phyloP scores from a whole-genome alignment of 2,329 filamentous ascomycete species.

The Xylaria multiplex region DNA sequence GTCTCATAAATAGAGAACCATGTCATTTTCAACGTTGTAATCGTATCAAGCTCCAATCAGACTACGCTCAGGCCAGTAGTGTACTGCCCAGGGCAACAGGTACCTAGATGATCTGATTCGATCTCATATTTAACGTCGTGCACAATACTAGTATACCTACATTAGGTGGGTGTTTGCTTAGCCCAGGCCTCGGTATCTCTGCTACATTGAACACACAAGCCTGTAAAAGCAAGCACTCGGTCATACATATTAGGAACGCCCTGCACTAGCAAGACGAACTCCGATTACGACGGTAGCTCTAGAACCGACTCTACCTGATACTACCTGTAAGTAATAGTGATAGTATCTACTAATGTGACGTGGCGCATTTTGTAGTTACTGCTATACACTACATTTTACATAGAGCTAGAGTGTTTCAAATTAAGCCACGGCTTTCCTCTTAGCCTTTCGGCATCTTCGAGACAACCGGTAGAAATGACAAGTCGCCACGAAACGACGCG shows the following conservation, averaged over 20 bases:
- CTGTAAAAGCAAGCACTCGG: background rate
- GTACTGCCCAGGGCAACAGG: too few species aligned
- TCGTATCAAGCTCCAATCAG: background rate
- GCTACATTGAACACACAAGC: background rate
- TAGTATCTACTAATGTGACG: background rate
- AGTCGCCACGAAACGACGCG: slow-evolving; percentile 1
- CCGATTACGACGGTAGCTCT: background rate
- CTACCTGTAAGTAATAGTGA: too few species aligned
- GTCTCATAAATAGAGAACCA: too few species aligned
- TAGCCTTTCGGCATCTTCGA: slow-evolving; percentile 6
- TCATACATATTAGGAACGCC: background rate
- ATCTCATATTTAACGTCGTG: too few species aligned
- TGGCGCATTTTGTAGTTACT: slow-evolving; percentile 1
- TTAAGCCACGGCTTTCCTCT: background rate
- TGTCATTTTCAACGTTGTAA: too few species aligned
- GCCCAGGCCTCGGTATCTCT: too few species aligned
- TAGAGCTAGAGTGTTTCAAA: slow-evolving; percentile 20
- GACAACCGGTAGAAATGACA: slow-evolving; percentile 2
- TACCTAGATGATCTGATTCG: too few species aligned
- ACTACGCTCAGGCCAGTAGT: too few species aligned
- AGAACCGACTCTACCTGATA: background rate
- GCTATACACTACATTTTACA: background rate
- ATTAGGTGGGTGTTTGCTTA: too few species aligned
- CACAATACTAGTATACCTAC: too few species aligned
- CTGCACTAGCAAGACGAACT: background rate